Conservation (phyloP, 768 basidiomycete species). For the Rhizopogon salebrosus region DNA sequence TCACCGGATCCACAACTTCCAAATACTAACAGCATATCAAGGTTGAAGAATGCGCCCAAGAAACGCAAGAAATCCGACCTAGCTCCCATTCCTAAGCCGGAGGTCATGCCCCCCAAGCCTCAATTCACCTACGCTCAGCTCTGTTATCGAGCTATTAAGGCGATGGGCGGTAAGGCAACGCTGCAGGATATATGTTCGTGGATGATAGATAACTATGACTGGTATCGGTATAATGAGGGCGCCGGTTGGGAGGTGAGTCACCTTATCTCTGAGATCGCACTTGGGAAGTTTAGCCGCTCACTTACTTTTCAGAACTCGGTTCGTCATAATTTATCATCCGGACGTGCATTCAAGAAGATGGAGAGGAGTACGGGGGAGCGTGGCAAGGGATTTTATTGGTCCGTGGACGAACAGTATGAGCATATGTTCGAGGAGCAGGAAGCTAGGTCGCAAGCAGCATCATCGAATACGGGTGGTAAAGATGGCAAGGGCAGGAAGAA, state of each 20-base stretch:
- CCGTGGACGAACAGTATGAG: slow-evolving; percentile 70
- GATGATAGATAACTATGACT: slow-evolving; percentile 86
- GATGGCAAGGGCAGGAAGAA: slow-evolving; percentile 49
- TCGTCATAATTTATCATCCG: slow-evolving; percentile 91
- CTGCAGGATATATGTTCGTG: slow-evolving; percentile 88
- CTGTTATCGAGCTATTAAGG: slow-evolving; percentile 84
- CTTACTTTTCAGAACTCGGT: slow-evolving; percentile 70
- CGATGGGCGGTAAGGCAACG: slow-evolving; percentile 80
- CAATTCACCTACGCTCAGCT: slow-evolving; percentile 87
- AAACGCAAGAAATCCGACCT: slow-evolving; percentile 63
- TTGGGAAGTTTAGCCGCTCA: background rate
- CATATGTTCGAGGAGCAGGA: slow-evolving; percentile 71
- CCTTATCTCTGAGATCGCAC: background rate
- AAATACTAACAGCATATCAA: slow-evolving; percentile 56
- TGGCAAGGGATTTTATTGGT: slow-evolving; percentile 93
- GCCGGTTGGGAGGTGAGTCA: slow-evolving; percentile 82
- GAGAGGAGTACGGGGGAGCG: slow-evolving; percentile 80
- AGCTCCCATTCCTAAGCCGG: slow-evolving; percentile 45
- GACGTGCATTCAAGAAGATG: slow-evolving; percentile 87
- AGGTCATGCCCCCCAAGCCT: slow-evolving; percentile 85
- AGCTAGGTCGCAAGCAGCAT: slow-evolving; percentile 33
- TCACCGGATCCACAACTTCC: slow-evolving; percentile 50
- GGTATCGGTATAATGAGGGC: slow-evolving; percentile 82
- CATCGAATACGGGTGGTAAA: slow-evolving; percentile 27
- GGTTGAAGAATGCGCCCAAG: slow-evolving; percentile 46